phyloP scores from a whole-genome alignment of 2,329 filamentous ascomycete genomes.

The Neopestalotiopsis rosae region DNA sequence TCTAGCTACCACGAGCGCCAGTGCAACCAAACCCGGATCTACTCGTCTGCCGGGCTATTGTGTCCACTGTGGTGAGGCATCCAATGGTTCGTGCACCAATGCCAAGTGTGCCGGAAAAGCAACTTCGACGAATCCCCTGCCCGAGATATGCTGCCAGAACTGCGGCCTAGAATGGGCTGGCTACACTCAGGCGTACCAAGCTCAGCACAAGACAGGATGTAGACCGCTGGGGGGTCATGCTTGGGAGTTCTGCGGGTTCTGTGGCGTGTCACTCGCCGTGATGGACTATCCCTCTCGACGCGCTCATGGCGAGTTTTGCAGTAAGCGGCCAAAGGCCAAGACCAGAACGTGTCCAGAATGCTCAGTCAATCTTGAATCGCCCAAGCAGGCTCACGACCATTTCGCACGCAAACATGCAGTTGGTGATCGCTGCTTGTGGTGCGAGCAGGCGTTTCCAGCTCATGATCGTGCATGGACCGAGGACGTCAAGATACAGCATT shows the following conservation, averaged over 20 bases:
- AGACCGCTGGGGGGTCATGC: not conserved
- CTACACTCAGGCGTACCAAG: not conserved
- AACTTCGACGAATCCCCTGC: not conserved
- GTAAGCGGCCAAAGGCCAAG: not conserved
- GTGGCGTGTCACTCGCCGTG: not conserved
- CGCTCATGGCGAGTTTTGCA: constrained; percentile 12
- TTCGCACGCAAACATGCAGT: not conserved
- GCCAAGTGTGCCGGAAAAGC: not conserved
- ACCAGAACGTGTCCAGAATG: constrained; percentile 4
- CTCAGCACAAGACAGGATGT: not conserved
- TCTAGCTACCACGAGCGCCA: not conserved
- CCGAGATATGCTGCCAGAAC: constrained; percentile 1
- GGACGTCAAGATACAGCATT: constrained; percentile 14
- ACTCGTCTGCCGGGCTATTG: constrained; percentile 1
- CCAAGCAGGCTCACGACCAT: constrained; percentile 5
- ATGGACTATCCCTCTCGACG: not conserved
- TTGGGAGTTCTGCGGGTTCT: constrained; percentile 15
- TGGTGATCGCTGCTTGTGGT: constrained; percentile 12
- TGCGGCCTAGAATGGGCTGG: constrained; percentile 6
- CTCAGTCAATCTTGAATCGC: not conserved
- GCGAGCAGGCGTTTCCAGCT: constrained; percentile 3
- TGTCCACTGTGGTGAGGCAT: not conserved
- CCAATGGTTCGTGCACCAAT: not conserved
- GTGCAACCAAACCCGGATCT: not conserved
- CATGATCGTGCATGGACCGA: not conserved